Evolutionary conservation across 768 basidiomycete genomes (phyloP).

Genomic region (Boletus sp.): DNA sequence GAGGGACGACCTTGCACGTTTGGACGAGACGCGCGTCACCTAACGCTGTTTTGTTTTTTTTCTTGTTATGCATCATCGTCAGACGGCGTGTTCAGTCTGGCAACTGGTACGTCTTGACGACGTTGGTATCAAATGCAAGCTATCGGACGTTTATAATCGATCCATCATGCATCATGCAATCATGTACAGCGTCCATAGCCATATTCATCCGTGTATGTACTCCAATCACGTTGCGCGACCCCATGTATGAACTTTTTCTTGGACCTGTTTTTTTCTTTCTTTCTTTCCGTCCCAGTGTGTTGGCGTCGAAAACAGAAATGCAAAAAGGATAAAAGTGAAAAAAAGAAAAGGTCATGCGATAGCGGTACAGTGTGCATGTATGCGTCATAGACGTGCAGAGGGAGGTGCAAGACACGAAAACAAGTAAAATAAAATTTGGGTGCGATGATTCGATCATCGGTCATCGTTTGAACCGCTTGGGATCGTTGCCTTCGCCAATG

Average conservation of each 20-base stretch:
- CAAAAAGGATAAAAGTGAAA: too few species aligned
- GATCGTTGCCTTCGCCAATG: constrained; percentile 7
- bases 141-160: neutral
- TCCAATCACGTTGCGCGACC: neutral
- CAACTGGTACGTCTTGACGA: neutral
- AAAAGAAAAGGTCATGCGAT: neutral
- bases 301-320: neutral
- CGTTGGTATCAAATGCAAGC: neutral
- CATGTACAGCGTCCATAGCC: neutral
- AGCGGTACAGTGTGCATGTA: neutral
- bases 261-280: neutral
- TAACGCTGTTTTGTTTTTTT: neutral
- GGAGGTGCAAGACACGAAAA: neutral
- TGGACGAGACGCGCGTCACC: constrained; percentile 32
- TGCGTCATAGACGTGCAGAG: neutral
- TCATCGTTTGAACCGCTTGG: constrained; percentile 44
- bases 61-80: neutral
- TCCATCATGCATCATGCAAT: too few species aligned
- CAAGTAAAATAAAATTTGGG: neutral
- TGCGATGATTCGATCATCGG: neutral
- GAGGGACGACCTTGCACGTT: constrained; percentile 50
- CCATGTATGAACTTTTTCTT: neutral
- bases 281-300: neutral
- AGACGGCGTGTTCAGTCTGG: neutral
- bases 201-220: constrained; percentile 1